phyloP scores from a whole-genome alignment of 2,329 filamentous ascomycete species.

The Alternaria sp. region DNA sequence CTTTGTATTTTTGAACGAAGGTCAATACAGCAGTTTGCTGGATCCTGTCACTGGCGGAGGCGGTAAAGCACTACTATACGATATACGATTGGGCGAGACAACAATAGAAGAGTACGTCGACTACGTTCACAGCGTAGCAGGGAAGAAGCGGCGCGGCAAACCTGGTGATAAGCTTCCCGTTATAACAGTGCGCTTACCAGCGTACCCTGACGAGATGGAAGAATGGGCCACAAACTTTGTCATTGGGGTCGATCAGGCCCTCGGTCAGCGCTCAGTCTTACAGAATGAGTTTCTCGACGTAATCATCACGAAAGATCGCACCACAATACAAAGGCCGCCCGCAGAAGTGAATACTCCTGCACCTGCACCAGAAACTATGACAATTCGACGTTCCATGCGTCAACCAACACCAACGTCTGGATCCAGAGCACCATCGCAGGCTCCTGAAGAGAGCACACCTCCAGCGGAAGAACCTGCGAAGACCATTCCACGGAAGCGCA shows the following conservation, averaged over 20 bases:
- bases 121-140: constrained; percentile 78
- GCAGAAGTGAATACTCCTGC: constrained; percentile 48
- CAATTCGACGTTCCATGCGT: constrained; percentile 24
- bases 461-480: constrained; percentile 33
- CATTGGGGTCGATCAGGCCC: constrained; percentile 71
- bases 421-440: constrained; percentile 29
- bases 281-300: constrained; percentile 93
- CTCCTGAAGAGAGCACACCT: constrained; percentile 23
- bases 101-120: constrained; percentile 78
- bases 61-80: constrained; percentile 79
- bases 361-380: constrained; percentile 22
- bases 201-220: constrained; percentile 52
- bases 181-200: constrained; percentile 77
- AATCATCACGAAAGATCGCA: constrained; percentile 82
- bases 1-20: constrained; percentile 83
- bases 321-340: constrained; percentile 73
- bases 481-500: constrained; percentile 42
- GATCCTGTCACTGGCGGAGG: constrained; percentile 79
- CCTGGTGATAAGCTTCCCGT: constrained; percentile 74
- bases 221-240: constrained; percentile 77
- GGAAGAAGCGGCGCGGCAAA: constrained; percentile 74
- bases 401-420: constrained; percentile 28
- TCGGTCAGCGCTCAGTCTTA: constrained; percentile 84
- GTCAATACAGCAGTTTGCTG: constrained; percentile 79
- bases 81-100: constrained; percentile 70